Conservation (phyloP, 106 monocot genomes). For the Dendrobium huoshanense region DNA sequence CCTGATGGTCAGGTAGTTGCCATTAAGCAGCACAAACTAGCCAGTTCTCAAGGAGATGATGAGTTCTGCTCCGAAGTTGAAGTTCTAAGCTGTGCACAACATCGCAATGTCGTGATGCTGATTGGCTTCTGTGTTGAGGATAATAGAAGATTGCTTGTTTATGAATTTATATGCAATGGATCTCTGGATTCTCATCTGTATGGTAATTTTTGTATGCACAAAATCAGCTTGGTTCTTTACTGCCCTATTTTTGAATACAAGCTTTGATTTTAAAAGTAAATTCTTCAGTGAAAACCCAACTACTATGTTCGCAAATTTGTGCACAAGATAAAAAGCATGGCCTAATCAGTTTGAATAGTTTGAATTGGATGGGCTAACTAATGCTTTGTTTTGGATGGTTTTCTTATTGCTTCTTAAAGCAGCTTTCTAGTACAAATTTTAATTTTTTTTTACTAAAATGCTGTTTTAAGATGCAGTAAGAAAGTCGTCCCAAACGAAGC, state of each 20-base stretch:
- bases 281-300: neutral
- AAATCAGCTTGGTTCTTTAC: neutral
- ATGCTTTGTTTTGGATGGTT: neutral
- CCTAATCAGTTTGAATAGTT: neutral
- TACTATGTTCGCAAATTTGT: neutral
- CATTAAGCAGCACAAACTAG: constrained; percentile 25
- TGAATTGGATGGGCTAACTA: neutral
- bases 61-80: constrained; percentile 31
- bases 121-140: constrained; percentile 25
- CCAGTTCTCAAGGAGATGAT: constrained; percentile 22
- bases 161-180: constrained; percentile 33
- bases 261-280: neutral
- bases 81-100: constrained; percentile 26
- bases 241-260: neutral
- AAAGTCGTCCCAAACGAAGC: no score
- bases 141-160: constrained; percentile 20
- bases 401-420: no score
- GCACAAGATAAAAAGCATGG: neutral
- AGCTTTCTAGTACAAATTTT: no score
- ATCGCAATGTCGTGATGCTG: constrained; percentile 30
- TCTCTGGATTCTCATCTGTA: constrained; percentile 25
- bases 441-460: no score
- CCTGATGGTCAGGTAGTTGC: constrained; percentile 29
- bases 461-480: no score
- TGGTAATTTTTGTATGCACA: constrained; percentile 11